Evolutionary conservation across 2,329 filamentous ascomycete species (phyloP).

Genomic region (Stagonosporopsis chrysanthemi): DNA sequence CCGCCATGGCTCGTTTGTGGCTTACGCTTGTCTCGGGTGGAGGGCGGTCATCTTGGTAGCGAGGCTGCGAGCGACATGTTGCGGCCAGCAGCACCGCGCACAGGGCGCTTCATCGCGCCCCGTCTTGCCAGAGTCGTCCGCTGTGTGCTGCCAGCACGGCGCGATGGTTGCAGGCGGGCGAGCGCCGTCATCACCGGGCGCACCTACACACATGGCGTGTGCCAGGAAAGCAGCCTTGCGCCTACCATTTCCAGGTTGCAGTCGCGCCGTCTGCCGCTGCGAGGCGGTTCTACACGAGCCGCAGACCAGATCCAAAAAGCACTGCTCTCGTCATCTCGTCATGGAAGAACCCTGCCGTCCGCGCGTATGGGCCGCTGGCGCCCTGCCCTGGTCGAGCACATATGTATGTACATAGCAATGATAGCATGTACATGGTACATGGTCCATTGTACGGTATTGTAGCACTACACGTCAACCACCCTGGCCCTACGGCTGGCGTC

Average conservation of each 20-base stretch:
- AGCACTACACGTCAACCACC: constrained; percentile 9
- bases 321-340: background rate
- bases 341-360: too few relatives aligned
- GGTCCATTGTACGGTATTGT: background rate
- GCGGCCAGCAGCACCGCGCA: constrained; percentile 12
- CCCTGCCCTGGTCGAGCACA: background rate
- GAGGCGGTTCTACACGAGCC: constrained; percentile 11
- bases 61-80: constrained; percentile 19
- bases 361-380: background rate
- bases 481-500: constrained; percentile 14
- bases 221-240: constrained; percentile 8
- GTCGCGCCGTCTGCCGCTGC: constrained; percentile 11
- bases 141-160: constrained; percentile 5
- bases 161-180: constrained; percentile 1
- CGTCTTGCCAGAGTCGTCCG: background rate
- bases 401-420: background rate
- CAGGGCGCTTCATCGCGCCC: constrained; percentile 7
- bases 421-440: background rate
- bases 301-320: background rate
- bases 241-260: constrained; percentile 9
- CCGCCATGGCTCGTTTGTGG: constrained; percentile 29
- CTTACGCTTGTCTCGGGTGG: constrained; percentile 27
- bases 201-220: background rate
- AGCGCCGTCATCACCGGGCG: background rate
- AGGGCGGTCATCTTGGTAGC: constrained; percentile 18